Evolutionary conservation across 176 grass and related monocot genomes (phyloP), one percentile per base, ranked within the genome.

Genomic region (Raddia guianensis): DNA sequence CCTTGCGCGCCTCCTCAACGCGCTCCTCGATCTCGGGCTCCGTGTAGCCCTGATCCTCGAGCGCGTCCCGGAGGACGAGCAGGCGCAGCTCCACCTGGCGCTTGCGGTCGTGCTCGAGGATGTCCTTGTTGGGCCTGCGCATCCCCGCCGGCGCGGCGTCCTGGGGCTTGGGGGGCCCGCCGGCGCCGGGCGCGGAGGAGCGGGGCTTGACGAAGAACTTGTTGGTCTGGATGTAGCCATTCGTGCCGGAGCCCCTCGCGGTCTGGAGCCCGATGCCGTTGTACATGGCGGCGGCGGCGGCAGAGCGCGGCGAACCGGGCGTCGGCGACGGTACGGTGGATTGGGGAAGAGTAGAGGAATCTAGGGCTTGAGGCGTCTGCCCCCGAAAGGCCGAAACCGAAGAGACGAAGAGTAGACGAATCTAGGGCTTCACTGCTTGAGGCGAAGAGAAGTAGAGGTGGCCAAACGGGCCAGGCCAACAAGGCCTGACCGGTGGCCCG

Each of bases 221-320:
- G 86, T 91, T 99, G 12, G 90, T 86, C 79, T 99, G 96, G 62
- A 93, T 86, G 76, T 95, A 88, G 4, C 92, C 96, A 78, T 95
- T 99, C 21, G 96, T 99, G 37, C 92, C 96, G 5, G 92, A 99
- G 55, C 96, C 96, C 14, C 96, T 77, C 42, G 90, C 72, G 11
- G 96, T 99, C 92, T 95, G 92, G 16, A 99, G 86, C 6, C 92
- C 92, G 86, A 99, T 99, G 16, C 96, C 90, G 92, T 99, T 99
- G 73, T 99, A 95, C 96, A 99, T 99, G 68, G 66, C 78, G 72
- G 33, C 82, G 43, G 42, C 51, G 27, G 57, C 15, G 3, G 12
- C 40, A 3, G 12, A 5, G 0, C 5, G 54, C 19, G 65, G 63
- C 43, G 47, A 5, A 40, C 37, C 37, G 27, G 27, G 27, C 27